Percentiles rank a stretch among this genome's conserved stretches.
phyloP scores from a whole-genome alignment of 495 filamentous ascomycete species.

The Glarea lozoyensis region DNA sequence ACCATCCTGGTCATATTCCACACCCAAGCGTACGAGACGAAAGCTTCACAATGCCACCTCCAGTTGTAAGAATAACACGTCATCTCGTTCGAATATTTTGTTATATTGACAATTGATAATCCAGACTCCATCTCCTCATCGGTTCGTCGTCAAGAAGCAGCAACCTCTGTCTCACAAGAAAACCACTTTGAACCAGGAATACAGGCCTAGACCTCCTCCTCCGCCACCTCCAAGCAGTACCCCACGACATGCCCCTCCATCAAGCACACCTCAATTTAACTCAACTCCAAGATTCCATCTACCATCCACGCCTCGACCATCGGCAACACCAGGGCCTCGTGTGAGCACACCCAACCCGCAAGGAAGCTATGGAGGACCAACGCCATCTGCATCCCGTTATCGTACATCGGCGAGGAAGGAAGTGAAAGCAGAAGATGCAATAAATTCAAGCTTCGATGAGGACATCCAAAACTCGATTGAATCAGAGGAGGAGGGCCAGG shows the following conservation, averaged over 20 bases:
- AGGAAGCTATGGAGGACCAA: conserved; percentile 6
- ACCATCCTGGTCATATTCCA: not conserved
- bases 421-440: conserved; percentile 9
- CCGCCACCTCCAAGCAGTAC: conserved; percentile 5
- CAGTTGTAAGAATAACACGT: conserved; percentile 13
- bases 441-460: conserved; percentile 9
- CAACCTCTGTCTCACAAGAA: conserved; percentile 4
- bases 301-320: conserved; percentile 15
- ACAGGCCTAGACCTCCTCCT: too few relatives aligned
- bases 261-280: conserved; percentile 20
- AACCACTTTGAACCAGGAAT: too few relatives aligned
- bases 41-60: conserved; percentile 13
- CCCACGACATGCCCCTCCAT: conserved; percentile 8
- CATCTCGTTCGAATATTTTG: not conserved
- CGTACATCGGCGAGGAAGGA: conserved; percentile 12
- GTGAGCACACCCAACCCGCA: too few relatives aligned
- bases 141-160: conserved; percentile 22
- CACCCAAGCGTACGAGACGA: not conserved
- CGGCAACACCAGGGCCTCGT: conserved; percentile 8
- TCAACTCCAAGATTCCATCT: conserved; percentile 20
- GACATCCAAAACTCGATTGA: conserved; percentile 15
- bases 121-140: conserved; percentile 22
- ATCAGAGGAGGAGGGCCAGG: conserved; percentile 6
- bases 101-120: conserved; percentile 6
- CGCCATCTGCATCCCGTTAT: conserved; percentile 12